phyloP scores from a whole-genome alignment of 2,329 filamentous ascomycete species.

The Hypoxylon sp. region DNA sequence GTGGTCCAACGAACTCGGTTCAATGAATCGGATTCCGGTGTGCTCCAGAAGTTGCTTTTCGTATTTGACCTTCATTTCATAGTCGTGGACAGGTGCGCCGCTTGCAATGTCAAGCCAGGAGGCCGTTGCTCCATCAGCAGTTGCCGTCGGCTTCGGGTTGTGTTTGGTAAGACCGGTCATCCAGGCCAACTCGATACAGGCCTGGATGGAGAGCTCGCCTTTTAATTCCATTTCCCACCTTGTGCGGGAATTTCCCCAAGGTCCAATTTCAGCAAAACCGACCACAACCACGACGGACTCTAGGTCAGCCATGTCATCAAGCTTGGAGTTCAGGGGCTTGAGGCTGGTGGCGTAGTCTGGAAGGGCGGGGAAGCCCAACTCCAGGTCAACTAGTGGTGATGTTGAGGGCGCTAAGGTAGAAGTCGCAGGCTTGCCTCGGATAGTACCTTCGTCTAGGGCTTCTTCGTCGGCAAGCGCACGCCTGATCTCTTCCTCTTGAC shows the following conservation, averaged over 20 bases:
- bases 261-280: slow-evolving; percentile 58
- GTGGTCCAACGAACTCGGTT: slow-evolving; percentile 42
- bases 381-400: slow-evolving; percentile 58
- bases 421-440: slow-evolving; percentile 19
- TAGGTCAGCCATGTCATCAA: slow-evolving; percentile 55
- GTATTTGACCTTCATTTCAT: slow-evolving; percentile 49
- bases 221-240: slow-evolving; percentile 80
- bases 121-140: slow-evolving; percentile 73
- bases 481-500: slow-evolving; percentile 32
- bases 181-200: slow-evolving; percentile 79
- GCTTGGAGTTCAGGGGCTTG: slow-evolving; percentile 35
- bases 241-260: slow-evolving; percentile 77
- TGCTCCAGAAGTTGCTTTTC: slow-evolving; percentile 50
- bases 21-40: slow-evolving; percentile 51
- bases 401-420: slow-evolving; percentile 6
- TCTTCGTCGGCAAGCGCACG: slow-evolving; percentile 37
- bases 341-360: slow-evolving; percentile 44
- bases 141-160: slow-evolving; percentile 69
- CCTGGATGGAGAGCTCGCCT: slow-evolving; percentile 76
- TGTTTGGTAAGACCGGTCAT: slow-evolving; percentile 80
- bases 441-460: slow-evolving; percentile 27
- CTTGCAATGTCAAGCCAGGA: slow-evolving; percentile 61
- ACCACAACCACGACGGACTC: slow-evolving; percentile 54
- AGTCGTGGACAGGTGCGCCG: slow-evolving; percentile 46
- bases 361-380: slow-evolving; percentile 45